phyloP scores from a whole-genome alignment of 352 stramenopile species.

The Globisporangium cylindrosporum region DNA sequence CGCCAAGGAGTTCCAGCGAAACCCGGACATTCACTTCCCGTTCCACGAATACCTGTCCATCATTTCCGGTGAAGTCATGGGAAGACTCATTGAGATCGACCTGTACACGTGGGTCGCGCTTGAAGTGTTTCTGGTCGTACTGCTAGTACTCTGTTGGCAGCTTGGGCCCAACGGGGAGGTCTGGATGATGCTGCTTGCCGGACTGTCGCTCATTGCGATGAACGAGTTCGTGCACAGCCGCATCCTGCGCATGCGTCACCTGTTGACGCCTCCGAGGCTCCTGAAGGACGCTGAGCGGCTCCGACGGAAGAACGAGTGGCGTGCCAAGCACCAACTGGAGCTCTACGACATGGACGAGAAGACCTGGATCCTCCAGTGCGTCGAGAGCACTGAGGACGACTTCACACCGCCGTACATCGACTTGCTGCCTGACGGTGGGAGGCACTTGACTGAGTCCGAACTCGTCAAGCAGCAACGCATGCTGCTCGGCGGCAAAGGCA shows the following conservation, averaged over 20 bases:
- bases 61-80: constrained; percentile 77
- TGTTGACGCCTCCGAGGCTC: constrained; percentile 53
- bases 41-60: constrained; percentile 81
- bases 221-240: constrained; percentile 50
- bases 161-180: constrained; percentile 37
- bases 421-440: constrained; percentile 31
- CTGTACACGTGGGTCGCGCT: constrained; percentile 63
- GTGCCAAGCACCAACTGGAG: constrained; percentile 37
- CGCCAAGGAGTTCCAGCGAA: constrained; percentile 65
- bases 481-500: constrained; percentile 39
- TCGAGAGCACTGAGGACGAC: constrained; percentile 24
- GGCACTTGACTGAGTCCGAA: constrained; percentile 36
- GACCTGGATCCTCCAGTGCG: constrained; percentile 36
- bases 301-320: constrained; percentile 52
- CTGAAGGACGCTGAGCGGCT: constrained; percentile 60
- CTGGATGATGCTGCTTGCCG: constrained; percentile 33
- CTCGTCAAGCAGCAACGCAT: constrained; percentile 37
- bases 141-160: constrained; percentile 47
- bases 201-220: constrained; percentile 38
- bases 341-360: constrained; percentile 39
- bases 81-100: constrained; percentile 68
- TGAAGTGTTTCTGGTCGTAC: constrained; percentile 44
- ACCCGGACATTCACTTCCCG: constrained; percentile 50
- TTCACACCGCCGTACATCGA: constrained; percentile 57
- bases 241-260: constrained; percentile 44